Percentiles rank a stretch among this genome's conserved stretches.
Conservation (phyloP, 2,329 filamentous ascomycete species). For the Phyllosticta citrichinensis region DNA sequence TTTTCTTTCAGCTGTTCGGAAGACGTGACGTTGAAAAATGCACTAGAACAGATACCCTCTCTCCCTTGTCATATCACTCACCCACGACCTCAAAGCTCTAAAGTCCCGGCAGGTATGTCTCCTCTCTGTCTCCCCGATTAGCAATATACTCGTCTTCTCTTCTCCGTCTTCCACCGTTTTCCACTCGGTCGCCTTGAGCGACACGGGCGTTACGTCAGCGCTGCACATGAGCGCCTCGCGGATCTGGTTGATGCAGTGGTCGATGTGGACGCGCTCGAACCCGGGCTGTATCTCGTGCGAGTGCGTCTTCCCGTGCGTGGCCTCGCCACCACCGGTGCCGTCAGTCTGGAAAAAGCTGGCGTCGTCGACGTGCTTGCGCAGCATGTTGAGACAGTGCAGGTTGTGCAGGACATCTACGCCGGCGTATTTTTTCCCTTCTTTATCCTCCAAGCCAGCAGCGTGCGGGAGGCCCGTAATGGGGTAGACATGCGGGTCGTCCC, state of each 20-base stretch:
- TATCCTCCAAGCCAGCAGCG: background rate
- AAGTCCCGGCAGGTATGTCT: background rate
- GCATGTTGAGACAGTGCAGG: conserved; percentile 15
- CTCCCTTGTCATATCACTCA: background rate
- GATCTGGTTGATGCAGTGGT: conserved; percentile 15
- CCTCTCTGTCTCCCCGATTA: background rate
- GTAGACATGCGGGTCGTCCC: background rate
- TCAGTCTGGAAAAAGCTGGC: conserved; percentile 9
- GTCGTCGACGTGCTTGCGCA: conserved; percentile 13
- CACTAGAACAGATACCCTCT: background rate
- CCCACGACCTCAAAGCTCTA: background rate
- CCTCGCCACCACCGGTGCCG: background rate
- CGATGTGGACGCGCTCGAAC: conserved; percentile 10
- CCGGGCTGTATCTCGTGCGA: background rate
- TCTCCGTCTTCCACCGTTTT: background rate
- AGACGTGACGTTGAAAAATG: too few species aligned
- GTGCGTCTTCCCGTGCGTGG: conserved; percentile 5
- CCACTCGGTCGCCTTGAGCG: background rate
- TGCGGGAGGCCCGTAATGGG: background rate
- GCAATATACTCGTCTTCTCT: background rate
- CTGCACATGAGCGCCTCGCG: conserved; percentile 15
- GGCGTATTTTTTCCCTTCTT: background rate
- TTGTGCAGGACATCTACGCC: conserved; percentile 15
- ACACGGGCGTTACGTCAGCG: conserved; percentile 14
- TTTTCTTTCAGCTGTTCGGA: too few species aligned